Evolutionary conservation across 1,139 yeast species (phyloP).

Genomic region (Diutina rugosa): DNA sequence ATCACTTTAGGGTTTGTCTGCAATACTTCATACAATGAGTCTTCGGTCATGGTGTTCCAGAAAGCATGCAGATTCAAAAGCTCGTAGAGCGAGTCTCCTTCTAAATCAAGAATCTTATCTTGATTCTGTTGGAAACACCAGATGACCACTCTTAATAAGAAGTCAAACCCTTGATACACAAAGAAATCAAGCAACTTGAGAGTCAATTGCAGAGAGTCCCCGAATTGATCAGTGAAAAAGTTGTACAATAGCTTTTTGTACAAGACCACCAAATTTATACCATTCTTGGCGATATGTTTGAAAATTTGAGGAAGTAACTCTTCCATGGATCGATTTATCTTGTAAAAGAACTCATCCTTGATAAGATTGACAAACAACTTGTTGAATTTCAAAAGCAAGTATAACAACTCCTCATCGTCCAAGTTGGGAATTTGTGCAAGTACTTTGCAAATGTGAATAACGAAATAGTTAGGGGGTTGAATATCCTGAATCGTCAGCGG

Average conservation of each 20-base stretch:
- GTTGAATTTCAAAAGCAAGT: conserved; percentile 21
- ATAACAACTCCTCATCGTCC: conserved; percentile 18
- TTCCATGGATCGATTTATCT: conserved; percentile 24
- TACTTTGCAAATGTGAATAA: conserved; percentile 10
- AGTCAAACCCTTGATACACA: conserved; percentile 29
- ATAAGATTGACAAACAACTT: conserved; percentile 15
- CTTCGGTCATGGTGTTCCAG: conserved; percentile 8
- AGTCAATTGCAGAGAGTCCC: conserved; percentile 4
- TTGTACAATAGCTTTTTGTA: conserved; percentile 14
- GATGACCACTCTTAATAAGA: conserved; percentile 17
- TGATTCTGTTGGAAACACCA: conserved; percentile 12
- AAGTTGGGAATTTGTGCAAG: conserved; percentile 13
- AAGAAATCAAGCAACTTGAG: conserved; percentile 10
- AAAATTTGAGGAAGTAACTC: conserved; percentile 17
- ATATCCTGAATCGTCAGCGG: background rate
- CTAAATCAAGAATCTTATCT: conserved; percentile 11
- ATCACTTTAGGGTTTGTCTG: conserved; percentile 17
- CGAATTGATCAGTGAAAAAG: conserved; percentile 11
- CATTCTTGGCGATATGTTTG: conserved; percentile 24
- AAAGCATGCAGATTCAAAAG: conserved; percentile 15
- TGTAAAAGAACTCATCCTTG: conserved; percentile 26
- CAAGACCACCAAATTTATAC: conserved; percentile 17
- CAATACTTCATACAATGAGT: conserved; percentile 8
- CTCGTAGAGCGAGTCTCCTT: conserved; percentile 18
- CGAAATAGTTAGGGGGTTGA: conserved; percentile 14